Percentiles rank a stretch among this genome's conserved stretches.
Evolutionary conservation across 75 land plant species (phyloP).

Genomic region (Pinus albicaulis): DNA sequence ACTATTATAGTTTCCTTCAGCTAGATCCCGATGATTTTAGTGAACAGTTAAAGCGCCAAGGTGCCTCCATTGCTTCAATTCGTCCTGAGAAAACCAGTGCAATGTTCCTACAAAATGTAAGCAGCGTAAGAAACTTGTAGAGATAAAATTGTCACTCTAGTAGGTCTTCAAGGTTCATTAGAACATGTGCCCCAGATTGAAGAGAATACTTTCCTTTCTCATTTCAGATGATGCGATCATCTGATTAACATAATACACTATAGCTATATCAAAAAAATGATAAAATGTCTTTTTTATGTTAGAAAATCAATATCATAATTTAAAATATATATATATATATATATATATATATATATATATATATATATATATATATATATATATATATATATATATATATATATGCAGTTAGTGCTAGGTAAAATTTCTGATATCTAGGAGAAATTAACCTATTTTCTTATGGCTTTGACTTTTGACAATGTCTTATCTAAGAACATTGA

Average conservation of each 20-base stretch:
- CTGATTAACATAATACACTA: not conserved
- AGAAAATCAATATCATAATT: not conserved
- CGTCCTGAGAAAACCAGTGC: conserved; percentile 98
- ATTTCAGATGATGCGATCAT: not conserved
- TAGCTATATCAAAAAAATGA: not conserved
- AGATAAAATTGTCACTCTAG: not conserved
- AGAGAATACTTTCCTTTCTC: not conserved
- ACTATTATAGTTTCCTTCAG: conserved; percentile 98
- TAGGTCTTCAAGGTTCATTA: not conserved
- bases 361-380: too few species aligned
- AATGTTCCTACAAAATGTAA: conserved; percentile 73
- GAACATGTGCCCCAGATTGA: not conserved
- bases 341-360: too few species aligned
- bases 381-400: too few species aligned
- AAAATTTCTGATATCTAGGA: not conserved
- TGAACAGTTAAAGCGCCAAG: conserved; percentile 97
- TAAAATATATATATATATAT: too few species aligned
- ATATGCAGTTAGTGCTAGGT: not conserved
- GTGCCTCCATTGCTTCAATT: conserved; percentile 95
- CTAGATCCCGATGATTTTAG: conserved; percentile 99
- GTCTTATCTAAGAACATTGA: not conserved
- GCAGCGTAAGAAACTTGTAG: too few species aligned
- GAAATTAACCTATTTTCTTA: not conserved
- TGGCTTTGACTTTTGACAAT: conserved; percentile 8
- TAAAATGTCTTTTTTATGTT: not conserved